Evolutionary conservation across 129 eudicot species (phyloP).

Genomic region (Chrysanthemum makinoi): DNA sequence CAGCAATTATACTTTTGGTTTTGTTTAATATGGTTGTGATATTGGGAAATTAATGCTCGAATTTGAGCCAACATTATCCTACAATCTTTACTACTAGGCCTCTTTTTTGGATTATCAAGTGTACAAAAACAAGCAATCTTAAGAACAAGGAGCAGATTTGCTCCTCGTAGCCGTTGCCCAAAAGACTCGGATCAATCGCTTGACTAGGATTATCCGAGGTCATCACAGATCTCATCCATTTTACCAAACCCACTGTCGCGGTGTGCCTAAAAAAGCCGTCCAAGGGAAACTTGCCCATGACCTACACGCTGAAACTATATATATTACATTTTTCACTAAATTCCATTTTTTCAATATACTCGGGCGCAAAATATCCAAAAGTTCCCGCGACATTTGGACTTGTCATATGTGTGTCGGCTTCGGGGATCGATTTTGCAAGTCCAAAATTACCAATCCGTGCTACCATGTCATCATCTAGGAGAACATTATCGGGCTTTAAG

Average conservation of each 20-base stretch:
- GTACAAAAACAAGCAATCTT: slow-evolving; percentile 93
- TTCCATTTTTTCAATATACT: slow-evolving; percentile 9
- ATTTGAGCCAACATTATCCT: slow-evolving; percentile 68
- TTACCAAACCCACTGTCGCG: neutral
- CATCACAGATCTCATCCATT: slow-evolving; percentile 14
- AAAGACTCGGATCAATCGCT: no score
- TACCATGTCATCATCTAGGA: slow-evolving; percentile 21
- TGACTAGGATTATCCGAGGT: slow-evolving; percentile 8
- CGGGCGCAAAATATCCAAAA: slow-evolving; percentile 18
- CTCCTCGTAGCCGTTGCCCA: no score
- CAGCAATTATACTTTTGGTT: no score
- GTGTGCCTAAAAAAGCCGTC: slow-evolving; percentile 12
- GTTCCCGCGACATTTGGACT: slow-evolving; percentile 18
- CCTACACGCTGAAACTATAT: slow-evolving; percentile 13
- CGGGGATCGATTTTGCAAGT: slow-evolving; percentile 12
- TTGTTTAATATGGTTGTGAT: no score
- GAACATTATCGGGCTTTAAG: slow-evolving; percentile 20
- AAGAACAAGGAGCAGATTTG: no score
- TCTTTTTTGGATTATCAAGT: slow-evolving; percentile 66
- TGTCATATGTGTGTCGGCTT: slow-evolving; percentile 11
- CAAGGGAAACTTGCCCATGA: slow-evolving; percentile 1
- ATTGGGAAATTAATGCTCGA: slow-evolving; percentile 30
- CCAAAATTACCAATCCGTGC: slow-evolving; percentile 11
- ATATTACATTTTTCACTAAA: slow-evolving; percentile 17
- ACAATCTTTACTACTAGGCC: slow-evolving; percentile 86